These are phyloP conservation scores for Elaeagnus macrophylla DNA, from an alignment of 306 rosid species.

Conservation along the genomic window DNA sequence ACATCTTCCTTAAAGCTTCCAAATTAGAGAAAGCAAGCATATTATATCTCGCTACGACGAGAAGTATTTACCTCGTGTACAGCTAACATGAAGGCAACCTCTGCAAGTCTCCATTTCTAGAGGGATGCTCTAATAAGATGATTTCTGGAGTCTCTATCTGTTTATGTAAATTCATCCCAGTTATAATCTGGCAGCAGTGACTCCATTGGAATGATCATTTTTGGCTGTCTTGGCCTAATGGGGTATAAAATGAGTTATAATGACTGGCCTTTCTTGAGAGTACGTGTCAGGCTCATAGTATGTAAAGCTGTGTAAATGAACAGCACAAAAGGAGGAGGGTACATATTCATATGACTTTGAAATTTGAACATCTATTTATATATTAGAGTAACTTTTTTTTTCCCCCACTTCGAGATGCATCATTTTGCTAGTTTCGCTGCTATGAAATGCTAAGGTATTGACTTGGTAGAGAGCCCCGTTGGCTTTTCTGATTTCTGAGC, in stretches of 20 bases:
- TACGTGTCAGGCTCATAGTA: constrained; percentile 34
- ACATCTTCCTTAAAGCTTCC: constrained; percentile 32
- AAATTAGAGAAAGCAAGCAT: constrained; percentile 13
- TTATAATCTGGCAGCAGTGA: constrained; percentile 23
- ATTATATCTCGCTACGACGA: constrained; percentile 24
- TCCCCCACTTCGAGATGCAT: too few species aligned
- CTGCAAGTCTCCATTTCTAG: constrained; percentile 22
- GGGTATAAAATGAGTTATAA: constrained; percentile 12
- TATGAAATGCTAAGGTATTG: too few species aligned
- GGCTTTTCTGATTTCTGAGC: too few species aligned
- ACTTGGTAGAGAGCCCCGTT: too few species aligned
- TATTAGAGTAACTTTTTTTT: too few species aligned
- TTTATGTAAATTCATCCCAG: constrained; percentile 10
- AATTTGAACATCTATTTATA: too few species aligned
- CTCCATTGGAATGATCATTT: constrained; percentile 18
- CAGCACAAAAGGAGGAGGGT: neutral
- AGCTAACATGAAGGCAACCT: constrained; percentile 51
- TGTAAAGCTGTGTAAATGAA: constrained; percentile 35
- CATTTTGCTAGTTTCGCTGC: too few species aligned
- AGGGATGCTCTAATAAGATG: constrained; percentile 22
- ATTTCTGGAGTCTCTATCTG: constrained; percentile 14
- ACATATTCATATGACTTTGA: too few species aligned
- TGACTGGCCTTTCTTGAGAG: constrained; percentile 24
- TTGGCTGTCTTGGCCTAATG: constrained; percentile 26
- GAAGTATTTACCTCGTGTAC: constrained; percentile 44